These are phyloP conservation scores for Pseudogymnoascus sp. DNA, from an alignment of 2,329 filamentous ascomycete species.

Conservation along the genomic window DNA sequence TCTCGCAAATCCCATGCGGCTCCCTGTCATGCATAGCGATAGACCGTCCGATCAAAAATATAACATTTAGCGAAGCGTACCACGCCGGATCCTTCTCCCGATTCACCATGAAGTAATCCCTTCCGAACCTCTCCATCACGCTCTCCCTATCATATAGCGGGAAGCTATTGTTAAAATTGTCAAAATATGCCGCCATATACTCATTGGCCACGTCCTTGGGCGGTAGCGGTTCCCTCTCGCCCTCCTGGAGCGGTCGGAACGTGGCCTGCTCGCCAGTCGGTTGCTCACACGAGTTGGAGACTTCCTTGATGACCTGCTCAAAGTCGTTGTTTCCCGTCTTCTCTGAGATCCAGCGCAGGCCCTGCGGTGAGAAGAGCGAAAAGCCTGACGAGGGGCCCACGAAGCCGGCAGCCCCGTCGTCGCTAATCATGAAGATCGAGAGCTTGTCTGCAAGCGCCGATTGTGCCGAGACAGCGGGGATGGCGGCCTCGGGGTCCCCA, in stretches of 20 bases:
- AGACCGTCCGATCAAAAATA: slow-evolving; percentile 12
- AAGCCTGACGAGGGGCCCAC: slow-evolving; percentile 18
- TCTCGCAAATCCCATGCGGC: neutral
- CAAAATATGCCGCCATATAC: slow-evolving; percentile 14
- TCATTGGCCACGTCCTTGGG: slow-evolving; percentile 9
- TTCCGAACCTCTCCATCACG: slow-evolving; percentile 12
- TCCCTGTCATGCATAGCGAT: neutral
- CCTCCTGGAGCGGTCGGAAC: neutral
- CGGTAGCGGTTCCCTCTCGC: slow-evolving; percentile 10
- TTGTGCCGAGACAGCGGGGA: neutral
- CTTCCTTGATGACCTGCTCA: slow-evolving; percentile 1
- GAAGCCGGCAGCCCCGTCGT: slow-evolving; percentile 15
- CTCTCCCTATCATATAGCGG: slow-evolving; percentile 15
- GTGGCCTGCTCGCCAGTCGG: neutral
- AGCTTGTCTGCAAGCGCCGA: slow-evolving; percentile 10
- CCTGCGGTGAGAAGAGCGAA: slow-evolving; percentile 21
- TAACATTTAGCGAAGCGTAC: slow-evolving; percentile 22
- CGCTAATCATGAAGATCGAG: slow-evolving; percentile 17
- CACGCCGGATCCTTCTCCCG: slow-evolving; percentile 13
- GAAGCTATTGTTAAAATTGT: slow-evolving; percentile 15
- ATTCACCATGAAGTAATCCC: slow-evolving; percentile 3
- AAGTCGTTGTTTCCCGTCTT: slow-evolving; percentile 12
- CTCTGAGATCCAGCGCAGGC: slow-evolving; percentile 19
- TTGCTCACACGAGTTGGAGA: neutral
- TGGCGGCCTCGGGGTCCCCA: neutral